These are phyloP conservation scores for Fragilariopsis cylindrus DNA, from an alignment of 108 stramenopile species.

Conservation along the genomic window DNA sequence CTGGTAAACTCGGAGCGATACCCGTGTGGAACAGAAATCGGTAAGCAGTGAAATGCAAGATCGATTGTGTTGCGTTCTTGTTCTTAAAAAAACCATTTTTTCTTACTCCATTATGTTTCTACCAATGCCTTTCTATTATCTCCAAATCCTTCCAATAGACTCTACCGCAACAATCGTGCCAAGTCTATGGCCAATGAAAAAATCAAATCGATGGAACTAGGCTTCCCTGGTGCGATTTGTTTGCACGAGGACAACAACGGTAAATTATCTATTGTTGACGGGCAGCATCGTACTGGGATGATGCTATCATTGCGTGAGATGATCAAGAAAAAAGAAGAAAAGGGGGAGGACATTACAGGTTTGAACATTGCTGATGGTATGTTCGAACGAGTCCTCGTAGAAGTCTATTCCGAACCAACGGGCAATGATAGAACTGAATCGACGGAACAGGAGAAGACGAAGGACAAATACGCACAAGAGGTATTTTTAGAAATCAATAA, in stretches of 20 bases:
- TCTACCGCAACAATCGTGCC: slow-evolving; percentile 72
- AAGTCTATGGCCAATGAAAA: slow-evolving; percentile 75
- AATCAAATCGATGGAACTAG: slow-evolving; percentile 55
- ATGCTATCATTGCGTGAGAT: slow-evolving; percentile 49
- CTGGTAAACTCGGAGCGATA: slow-evolving; percentile 45
- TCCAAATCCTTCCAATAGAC: slow-evolving; percentile 21
- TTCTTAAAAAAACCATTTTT: not conserved
- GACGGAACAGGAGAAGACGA: not conserved
- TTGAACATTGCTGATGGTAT: not conserved
- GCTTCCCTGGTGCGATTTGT: slow-evolving; percentile 74
- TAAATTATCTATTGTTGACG: slow-evolving; percentile 57
- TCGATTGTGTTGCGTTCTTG: not conserved
- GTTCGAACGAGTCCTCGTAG: slow-evolving; percentile 63
- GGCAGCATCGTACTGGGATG: slow-evolving; percentile 76
- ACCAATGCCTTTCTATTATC: not conserved
- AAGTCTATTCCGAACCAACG: slow-evolving; percentile 56
- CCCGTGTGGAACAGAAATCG: slow-evolving; percentile 81
- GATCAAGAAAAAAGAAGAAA: slow-evolving; percentile 6
- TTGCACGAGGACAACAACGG: slow-evolving; percentile 53
- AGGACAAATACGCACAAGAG: slow-evolving; percentile 47
- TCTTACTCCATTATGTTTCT: not conserved
- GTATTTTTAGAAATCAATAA: slow-evolving; percentile 90
- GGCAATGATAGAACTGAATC: not conserved
- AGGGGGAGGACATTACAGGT: slow-evolving; percentile 7
- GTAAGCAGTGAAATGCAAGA: not conserved